A percentile compares a stretch with the other conserved stretches of the same genome.
These are phyloP conservation scores for Cruciata laevipes DNA, from an alignment of 257 asterid species.

Conservation along the genomic window DNA sequence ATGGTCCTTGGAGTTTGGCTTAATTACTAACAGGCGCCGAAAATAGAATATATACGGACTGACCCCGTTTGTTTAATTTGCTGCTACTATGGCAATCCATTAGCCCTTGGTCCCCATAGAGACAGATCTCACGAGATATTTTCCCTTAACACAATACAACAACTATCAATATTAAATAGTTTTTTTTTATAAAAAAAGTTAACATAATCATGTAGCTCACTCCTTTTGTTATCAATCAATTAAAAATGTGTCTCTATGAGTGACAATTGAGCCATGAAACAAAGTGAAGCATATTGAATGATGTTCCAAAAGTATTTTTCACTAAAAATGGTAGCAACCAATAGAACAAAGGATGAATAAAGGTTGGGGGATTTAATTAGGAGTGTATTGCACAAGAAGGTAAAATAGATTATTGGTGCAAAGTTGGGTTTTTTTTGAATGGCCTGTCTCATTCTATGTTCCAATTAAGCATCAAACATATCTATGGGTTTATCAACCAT, in stretches of 20 bases:
- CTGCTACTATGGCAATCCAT: no score
- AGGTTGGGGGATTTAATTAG: not conserved
- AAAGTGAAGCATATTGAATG: not conserved
- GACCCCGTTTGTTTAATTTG: no score
- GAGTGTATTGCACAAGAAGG: not conserved
- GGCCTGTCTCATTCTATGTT: not conserved
- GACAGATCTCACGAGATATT: no score
- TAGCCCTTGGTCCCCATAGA: no score
- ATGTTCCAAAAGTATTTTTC: not conserved
- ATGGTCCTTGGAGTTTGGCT: no score
- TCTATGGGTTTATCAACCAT: not conserved
- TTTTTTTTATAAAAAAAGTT: no score
- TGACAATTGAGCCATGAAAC: not conserved
- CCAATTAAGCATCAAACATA: conserved; percentile 4
- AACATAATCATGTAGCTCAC: no score
- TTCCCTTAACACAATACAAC: no score
- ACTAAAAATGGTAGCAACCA: not conserved
- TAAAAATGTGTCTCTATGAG: not conserved
- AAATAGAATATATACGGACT: no score
- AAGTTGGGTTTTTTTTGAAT: not conserved
- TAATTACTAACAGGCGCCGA: no score
- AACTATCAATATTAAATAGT: no score
- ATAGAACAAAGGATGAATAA: not conserved
- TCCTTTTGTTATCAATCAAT: no score
- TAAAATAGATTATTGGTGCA: not conserved